Percentiles rank a stretch among this genome's conserved stretches.
Conservation (phyloP, 306 rosid genomes). For the Lablab purpureus region DNA sequence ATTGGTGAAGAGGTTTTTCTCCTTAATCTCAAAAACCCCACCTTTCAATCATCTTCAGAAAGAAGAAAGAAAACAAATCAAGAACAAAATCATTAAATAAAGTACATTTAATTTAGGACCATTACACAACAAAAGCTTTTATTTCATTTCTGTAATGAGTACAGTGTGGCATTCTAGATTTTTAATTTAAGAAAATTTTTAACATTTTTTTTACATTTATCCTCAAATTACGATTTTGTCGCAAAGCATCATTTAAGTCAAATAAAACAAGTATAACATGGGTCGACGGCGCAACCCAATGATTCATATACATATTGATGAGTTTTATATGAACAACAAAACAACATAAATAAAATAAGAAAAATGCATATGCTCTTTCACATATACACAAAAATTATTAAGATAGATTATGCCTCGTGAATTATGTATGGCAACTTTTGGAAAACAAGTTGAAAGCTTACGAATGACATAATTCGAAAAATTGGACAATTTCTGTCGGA, state of each 20-base stretch:
- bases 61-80: conserved; percentile 33
- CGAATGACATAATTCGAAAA: background rate
- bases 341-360: background rate
- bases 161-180: background rate
- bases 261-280: background rate
- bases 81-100: conserved; percentile 31
- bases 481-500: background rate
- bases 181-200: background rate
- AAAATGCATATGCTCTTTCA: background rate
- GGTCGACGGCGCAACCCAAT: background rate
- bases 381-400: background rate
- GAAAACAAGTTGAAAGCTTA: background rate
- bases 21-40: conserved; percentile 43
- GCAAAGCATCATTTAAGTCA: background rate
- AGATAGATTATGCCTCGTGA: background rate
- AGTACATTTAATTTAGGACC: conserved; percentile 23
- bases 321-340: background rate
- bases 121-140: background rate
- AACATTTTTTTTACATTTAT: background rate
- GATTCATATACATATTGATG: background rate
- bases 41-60: conserved; percentile 38
- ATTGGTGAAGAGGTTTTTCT: conserved; percentile 40
- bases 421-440: background rate
- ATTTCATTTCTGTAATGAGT: background rate
- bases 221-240: background rate